Conservation (phyloP, 768 basidiomycete species). For the Grammothele lineata region DNA sequence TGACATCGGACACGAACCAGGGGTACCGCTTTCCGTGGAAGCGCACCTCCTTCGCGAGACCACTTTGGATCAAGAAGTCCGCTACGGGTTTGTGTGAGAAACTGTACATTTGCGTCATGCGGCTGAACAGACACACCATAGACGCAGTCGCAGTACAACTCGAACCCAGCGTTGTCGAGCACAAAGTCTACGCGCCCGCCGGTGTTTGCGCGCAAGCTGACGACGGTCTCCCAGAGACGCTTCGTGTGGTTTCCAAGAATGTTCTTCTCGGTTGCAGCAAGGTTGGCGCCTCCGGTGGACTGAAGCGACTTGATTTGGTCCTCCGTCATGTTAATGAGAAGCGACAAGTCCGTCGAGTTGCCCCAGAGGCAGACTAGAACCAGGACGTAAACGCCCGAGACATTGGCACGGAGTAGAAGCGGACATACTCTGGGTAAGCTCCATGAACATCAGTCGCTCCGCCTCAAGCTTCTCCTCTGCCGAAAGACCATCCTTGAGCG, state of each 20-base stretch:
- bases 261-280: constrained; percentile 94
- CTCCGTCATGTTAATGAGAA: constrained; percentile 96
- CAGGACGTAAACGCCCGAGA: background rate
- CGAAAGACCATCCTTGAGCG: constrained; percentile 49
- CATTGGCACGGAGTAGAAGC: background rate
- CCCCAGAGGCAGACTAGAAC: constrained; percentile 90
- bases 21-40: constrained; percentile 97
- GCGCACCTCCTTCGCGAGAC: constrained; percentile 75
- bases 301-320: constrained; percentile 96
- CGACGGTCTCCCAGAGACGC: constrained; percentile 70
- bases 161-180: constrained; percentile 85
- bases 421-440: constrained; percentile 79
- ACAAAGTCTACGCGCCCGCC: constrained; percentile 54
- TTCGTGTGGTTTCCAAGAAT: constrained; percentile 84
- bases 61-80: constrained; percentile 91
- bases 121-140: constrained; percentile 50
- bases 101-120: background rate
- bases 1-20: constrained; percentile 95
- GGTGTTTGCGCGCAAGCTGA: constrained; percentile 40
- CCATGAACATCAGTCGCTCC: constrained; percentile 83
- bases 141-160: constrained; percentile 83
- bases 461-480: constrained; percentile 59
- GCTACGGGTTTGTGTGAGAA: constrained; percentile 36
- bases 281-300: constrained; percentile 91
- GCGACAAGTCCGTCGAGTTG: constrained; percentile 92